A percentile compares a stretch with the other conserved stretches of the same genome.
Conservation (phyloP, 192 early-diverging fungal species). For the Phlyctochytrium planicorne region DNA sequence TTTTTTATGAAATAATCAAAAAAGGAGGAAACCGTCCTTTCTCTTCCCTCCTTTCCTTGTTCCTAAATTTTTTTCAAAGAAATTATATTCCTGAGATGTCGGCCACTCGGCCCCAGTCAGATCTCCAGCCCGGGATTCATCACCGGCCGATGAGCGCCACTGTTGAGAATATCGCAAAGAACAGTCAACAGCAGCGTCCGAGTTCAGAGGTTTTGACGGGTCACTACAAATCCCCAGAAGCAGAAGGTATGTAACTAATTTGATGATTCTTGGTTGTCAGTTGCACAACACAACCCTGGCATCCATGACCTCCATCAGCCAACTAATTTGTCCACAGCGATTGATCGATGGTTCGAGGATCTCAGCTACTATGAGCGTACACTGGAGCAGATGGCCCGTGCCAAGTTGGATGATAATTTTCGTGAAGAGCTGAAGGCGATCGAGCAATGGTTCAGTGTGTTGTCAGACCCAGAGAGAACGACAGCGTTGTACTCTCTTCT, state of each 20-base stretch:
- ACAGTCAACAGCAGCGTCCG: conserved; percentile 23
- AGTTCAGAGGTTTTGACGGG: conserved; percentile 37
- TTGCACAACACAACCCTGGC: no score
- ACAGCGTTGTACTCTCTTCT: conserved; percentile 90
- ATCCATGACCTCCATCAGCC: no score
- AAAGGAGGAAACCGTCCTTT: no score
- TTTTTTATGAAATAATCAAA: no score
- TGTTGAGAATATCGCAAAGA: background rate
- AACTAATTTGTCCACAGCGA: conserved; percentile 50
- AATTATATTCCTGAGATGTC: background rate
- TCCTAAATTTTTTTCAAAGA: no score
- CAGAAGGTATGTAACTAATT: conserved; percentile 30
- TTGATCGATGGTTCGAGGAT: conserved; percentile 91
- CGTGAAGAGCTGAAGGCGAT: conserved; percentile 89
- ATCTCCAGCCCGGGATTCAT: background rate
- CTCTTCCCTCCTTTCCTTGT: no score
- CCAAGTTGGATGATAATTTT: conserved; percentile 44
- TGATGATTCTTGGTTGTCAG: background rate
- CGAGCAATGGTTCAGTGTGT: conserved; percentile 91
- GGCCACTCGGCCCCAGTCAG: background rate
- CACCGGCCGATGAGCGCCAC: background rate
- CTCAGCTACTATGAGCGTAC: conserved; percentile 88
- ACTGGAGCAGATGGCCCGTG: conserved; percentile 82
- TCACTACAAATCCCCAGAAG: conserved; percentile 48
- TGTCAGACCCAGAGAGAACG: conserved; percentile 87